phyloP scores from a whole-genome alignment of 208 protist species.

The Acanthamoeba royreba region DNA sequence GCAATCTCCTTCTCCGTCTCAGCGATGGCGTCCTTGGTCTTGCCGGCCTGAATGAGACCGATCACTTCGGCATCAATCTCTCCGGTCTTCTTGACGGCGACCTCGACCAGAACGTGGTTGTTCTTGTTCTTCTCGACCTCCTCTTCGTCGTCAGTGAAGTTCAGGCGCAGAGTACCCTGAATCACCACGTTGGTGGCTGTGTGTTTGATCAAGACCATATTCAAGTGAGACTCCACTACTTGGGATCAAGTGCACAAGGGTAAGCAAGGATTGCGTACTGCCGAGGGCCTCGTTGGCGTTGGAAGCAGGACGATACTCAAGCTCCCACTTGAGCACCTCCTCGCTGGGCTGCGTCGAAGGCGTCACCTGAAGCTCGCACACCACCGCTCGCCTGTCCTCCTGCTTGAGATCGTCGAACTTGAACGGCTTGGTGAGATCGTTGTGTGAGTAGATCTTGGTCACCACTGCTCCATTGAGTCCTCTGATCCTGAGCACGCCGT shows the following conservation, averaged over 20 bases:
- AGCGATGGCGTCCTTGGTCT: neutral
- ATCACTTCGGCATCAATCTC: neutral
- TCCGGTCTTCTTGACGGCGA: neutral
- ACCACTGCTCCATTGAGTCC: neutral
- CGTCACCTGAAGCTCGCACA: slow-evolving; percentile 36
- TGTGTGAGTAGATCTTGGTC: slow-evolving; percentile 35
- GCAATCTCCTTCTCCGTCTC: neutral
- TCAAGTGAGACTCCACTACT: neutral
- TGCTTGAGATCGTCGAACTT: slow-evolving; percentile 33
- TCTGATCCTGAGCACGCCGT: neutral
- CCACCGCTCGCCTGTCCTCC: neutral
- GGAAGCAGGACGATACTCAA: neutral
- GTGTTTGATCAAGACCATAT: neutral
- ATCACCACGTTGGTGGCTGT: too few relatives aligned
- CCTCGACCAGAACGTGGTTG: neutral
- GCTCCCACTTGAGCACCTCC: neutral
- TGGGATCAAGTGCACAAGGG: neutral
- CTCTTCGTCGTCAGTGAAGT: neutral
- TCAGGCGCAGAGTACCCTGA: neutral
- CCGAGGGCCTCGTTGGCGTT: neutral
- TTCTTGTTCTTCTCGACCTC: neutral
- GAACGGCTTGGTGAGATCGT: slow-evolving; percentile 5
- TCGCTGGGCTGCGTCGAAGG: neutral
- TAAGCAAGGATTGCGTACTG: neutral
- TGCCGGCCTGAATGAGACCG: neutral